These are phyloP conservation scores for Gastrolobium villosum DNA, from an alignment of 306 rosid species.

Conservation along the genomic window DNA sequence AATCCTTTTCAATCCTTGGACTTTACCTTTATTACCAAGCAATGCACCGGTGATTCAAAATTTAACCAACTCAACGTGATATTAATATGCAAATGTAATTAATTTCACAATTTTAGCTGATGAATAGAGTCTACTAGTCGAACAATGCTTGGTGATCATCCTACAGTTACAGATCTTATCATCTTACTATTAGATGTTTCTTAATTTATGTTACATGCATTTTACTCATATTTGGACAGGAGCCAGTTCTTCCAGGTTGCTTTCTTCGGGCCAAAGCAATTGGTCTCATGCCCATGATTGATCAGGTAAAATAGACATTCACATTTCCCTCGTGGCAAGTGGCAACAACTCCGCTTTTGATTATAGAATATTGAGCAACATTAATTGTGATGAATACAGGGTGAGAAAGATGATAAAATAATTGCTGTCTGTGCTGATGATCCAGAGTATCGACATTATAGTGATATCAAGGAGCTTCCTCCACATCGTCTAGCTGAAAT, in stretches of 20 bases:
- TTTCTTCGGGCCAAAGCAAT: constrained; percentile 97
- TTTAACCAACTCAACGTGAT: background rate
- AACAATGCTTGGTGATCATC: background rate
- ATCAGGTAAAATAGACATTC: constrained; percentile 65
- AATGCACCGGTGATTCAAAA: background rate
- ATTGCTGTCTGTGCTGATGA: constrained; percentile 99
- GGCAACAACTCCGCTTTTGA: constrained; percentile 8
- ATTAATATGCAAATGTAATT: background rate
- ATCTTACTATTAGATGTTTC: background rate
- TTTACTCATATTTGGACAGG: constrained; percentile 55
- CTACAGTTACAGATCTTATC: background rate
- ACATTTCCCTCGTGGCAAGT: background rate
- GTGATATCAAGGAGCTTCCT: constrained; percentile 95
- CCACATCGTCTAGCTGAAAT: constrained; percentile 98
- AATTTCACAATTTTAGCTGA: constrained; percentile 24
- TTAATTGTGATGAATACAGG: constrained; percentile 59
- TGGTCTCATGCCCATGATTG: constrained; percentile 99
- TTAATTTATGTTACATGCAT: background rate
- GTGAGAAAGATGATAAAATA: constrained; percentile 97
- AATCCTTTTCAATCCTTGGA: background rate
- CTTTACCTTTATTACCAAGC: background rate
- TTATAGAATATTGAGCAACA: background rate
- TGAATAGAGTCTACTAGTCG: background rate
- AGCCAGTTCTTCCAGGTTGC: constrained; percentile 96
- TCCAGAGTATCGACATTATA: constrained; percentile 90